Evolutionary conservation across 1,139 yeast genomes (phyloP).

Genomic region (Candida sp.): DNA sequence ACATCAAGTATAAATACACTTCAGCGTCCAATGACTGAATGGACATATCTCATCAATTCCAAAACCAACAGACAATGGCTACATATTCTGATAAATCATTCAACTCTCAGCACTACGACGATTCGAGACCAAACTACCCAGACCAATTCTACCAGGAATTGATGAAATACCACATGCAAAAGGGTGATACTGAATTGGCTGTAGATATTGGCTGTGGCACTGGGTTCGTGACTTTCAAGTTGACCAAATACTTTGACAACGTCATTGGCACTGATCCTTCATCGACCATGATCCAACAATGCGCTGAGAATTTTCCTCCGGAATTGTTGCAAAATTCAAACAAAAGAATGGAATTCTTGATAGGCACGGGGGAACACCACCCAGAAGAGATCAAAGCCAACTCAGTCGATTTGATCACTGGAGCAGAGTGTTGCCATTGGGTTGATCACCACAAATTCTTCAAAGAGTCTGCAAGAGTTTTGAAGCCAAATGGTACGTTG

Average conservation of each 20-base stretch:
- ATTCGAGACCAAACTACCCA: slow-evolving; percentile 44
- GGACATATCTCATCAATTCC: neutral
- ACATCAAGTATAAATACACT: neutral
- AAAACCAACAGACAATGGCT: slow-evolving; percentile 27
- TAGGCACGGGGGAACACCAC: slow-evolving; percentile 34
- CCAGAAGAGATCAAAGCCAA: slow-evolving; percentile 24
- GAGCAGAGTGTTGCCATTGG: slow-evolving; percentile 88
- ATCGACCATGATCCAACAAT: slow-evolving; percentile 59
- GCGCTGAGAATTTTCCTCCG: slow-evolving; percentile 22
- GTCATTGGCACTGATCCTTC: slow-evolving; percentile 76
- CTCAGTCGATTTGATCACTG: slow-evolving; percentile 64
- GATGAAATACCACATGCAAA: slow-evolving; percentile 27
- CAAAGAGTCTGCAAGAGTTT: slow-evolving; percentile 47
- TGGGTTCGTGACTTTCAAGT: slow-evolving; percentile 71
- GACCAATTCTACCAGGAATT: slow-evolving; percentile 33
- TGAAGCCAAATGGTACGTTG: slow-evolving; percentile 65
- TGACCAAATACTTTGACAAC: slow-evolving; percentile 46
- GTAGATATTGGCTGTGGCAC: slow-evolving; percentile 89
- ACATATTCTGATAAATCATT: slow-evolving; percentile 40
- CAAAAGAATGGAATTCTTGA: slow-evolving; percentile 26
- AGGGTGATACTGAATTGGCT: slow-evolving; percentile 30
- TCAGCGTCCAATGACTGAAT: neutral
- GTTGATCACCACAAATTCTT: slow-evolving; percentile 60
- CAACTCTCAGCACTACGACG: slow-evolving; percentile 38
- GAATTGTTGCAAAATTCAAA: slow-evolving; percentile 1